A percentile compares a stretch with the other conserved stretches of the same genome.
phyloP scores from a whole-genome alignment of 202 grass and related monocot species.

The Dendrocalamus latiflorus region DNA sequence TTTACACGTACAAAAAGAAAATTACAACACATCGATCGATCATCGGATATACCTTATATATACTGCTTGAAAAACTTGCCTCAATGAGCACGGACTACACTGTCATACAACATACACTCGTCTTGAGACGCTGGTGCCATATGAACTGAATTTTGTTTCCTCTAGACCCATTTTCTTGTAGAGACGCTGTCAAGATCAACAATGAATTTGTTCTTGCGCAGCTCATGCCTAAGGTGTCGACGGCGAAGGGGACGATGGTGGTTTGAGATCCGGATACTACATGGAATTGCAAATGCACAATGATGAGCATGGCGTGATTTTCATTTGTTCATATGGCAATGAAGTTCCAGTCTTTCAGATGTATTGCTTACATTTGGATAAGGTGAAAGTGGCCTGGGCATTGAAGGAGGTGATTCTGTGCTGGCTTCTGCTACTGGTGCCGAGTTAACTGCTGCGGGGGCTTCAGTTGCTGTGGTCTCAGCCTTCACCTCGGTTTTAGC shows the following conservation, averaged over 20 bases:
- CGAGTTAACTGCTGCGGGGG: slow-evolving; percentile 34
- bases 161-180: slow-evolving; percentile 24
- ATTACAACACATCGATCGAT: too few species aligned
- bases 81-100: too few species aligned
- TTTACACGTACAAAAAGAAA: too few species aligned
- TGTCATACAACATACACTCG: background rate
- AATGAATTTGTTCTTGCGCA: background rate
- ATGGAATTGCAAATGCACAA: background rate
- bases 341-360: background rate
- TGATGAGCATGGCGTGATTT: background rate
- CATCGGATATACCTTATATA: too few species aligned
- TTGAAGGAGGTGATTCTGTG: too few species aligned
- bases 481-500: slow-evolving; percentile 33
- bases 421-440: slow-evolving; percentile 32
- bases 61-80: too few species aligned
- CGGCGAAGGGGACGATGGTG: slow-evolving; percentile 76
- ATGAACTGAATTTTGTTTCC: slow-evolving; percentile 18
- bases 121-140: background rate
- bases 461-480: slow-evolving; percentile 31
- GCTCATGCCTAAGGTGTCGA: slow-evolving; percentile 47
- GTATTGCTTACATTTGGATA: too few species aligned
- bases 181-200: background rate
- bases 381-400: too few species aligned
- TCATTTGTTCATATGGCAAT: background rate
- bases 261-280: slow-evolving; percentile 96